phyloP scores from a whole-genome alignment of 495 filamentous ascomycete genomes.

The Penicillium macrosclerotiorum region DNA sequence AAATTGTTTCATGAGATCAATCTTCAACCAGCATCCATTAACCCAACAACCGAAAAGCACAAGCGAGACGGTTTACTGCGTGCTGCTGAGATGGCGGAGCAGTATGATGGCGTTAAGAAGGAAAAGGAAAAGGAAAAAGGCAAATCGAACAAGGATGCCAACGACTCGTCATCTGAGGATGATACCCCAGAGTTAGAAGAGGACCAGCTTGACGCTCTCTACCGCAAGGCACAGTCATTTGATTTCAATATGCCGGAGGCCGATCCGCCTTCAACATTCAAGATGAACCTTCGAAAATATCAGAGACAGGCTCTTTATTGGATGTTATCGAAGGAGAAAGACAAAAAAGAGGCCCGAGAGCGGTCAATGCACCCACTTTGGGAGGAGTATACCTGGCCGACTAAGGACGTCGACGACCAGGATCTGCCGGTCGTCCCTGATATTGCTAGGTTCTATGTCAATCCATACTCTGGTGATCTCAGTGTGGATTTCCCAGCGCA shows the following conservation, averaged over 20 bases:
- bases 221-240: conserved; percentile 94
- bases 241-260: conserved; percentile 89
- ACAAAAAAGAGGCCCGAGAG: conserved; percentile 60
- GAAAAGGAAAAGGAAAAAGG: conserved; percentile 43
- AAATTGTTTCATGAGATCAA: conserved; percentile 88
- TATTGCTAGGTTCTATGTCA: conserved; percentile 82
- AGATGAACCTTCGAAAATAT: conserved; percentile 82
- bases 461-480: conserved; percentile 92
- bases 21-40: conserved; percentile 68
- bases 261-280: conserved; percentile 77
- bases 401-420: conserved; percentile 81
- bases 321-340: conserved; percentile 92
- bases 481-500: conserved; percentile 91
- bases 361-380: conserved; percentile 95
- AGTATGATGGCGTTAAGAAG: conserved; percentile 70
- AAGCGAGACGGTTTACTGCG: conserved; percentile 80
- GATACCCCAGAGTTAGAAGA: conserved; percentile 90
- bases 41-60: conserved; percentile 72
- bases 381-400: conserved; percentile 93
- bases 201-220: conserved; percentile 89
- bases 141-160: conserved; percentile 34
- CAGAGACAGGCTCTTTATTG: conserved; percentile 94
- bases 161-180: conserved; percentile 63
- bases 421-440: conserved; percentile 60
- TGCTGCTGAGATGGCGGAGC: conserved; percentile 81